Base-by-base conservation (phyloP, 106 monocot species). In the Apostasia ramifera region DNA sequence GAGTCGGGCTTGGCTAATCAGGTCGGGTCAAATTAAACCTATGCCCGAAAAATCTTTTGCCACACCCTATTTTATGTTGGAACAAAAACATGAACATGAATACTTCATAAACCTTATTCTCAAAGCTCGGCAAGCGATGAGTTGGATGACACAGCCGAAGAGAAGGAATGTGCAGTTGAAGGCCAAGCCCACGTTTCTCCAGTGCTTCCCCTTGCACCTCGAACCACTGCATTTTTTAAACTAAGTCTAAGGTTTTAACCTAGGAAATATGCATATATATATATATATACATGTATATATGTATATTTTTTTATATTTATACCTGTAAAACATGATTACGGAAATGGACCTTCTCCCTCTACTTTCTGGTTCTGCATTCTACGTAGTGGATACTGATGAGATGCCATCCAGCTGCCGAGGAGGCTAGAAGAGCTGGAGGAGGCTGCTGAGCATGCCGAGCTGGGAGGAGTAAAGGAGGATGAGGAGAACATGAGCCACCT, bases 321-420 rank as follows among this genome's bases (percentile, higher is more conserved):
- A 84, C 91, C 88, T 93, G 92, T 64, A 93, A 89, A 61, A 90
- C 86, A 59, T 94, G 89, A 73, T 94, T 94, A 73, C 82, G 90
- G 87, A 86, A 90, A 73, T 72, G 85, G 62, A 79, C 84, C 47
- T 81, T 85, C 54, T 94, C 94, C 83, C 85, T 90, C 82, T 90
- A 90, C 75, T 85, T 94, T 37, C 94, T 80, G 65, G 78, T 69
- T 13, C 94, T 82, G 80, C 83, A 94, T 68, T 94, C 93, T 49
- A 94, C 74, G 79, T 90, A 94, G 78, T 90, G 93, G 45, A 94
- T 90, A 57, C 94, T 94, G 84, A 94, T 94, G 68, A 94, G 87
- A 57, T 94, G 94, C 94, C 5, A 90, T 90, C 94, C 94, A 94
- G 79, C 94, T 94, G 37, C 94, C 94, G 87, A 94, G 67, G 44